These are phyloP conservation scores for Colletotrichum spinosum DNA, from an alignment of 2,329 filamentous ascomycete species.

Conservation along the genomic window DNA sequence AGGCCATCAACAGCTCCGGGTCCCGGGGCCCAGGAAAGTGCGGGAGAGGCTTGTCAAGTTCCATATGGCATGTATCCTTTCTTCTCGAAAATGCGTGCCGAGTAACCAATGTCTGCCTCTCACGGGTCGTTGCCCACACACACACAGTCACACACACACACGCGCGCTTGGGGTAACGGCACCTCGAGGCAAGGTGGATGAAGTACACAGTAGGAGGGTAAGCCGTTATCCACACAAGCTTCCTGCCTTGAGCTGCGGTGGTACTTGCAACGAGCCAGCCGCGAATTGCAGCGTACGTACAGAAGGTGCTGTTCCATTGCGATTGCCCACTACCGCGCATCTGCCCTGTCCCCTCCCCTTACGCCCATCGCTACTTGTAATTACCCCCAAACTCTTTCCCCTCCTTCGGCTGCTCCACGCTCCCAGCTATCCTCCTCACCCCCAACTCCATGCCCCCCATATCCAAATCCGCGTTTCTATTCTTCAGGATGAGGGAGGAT, in stretches of 20 bases:
- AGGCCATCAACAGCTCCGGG: background rate
- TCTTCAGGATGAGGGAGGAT: conserved; percentile 31
- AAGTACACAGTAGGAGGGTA: too few relatives aligned
- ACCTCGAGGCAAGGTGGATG: too few relatives aligned
- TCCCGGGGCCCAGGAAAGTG: conserved; percentile 14
- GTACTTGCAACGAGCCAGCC: too few relatives aligned
- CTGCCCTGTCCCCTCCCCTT: conserved; percentile 15
- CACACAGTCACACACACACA: too few relatives aligned
- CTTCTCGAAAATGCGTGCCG: too few relatives aligned
- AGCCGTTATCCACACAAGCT: too few relatives aligned
- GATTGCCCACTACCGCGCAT: background rate
- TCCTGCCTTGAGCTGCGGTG: too few relatives aligned
- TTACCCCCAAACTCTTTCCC: conserved; percentile 6
- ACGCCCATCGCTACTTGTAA: conserved; percentile 13
- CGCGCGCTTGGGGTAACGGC: too few relatives aligned
- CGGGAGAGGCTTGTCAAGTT: conserved; percentile 14
- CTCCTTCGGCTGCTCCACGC: background rate
- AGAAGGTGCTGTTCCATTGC: too few relatives aligned
- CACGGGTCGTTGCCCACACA: too few relatives aligned
- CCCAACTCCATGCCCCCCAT: conserved; percentile 10
- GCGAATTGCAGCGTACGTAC: too few relatives aligned
- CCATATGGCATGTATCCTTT: background rate
- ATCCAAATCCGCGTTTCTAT: conserved; percentile 26
- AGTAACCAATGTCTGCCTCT: too few relatives aligned
- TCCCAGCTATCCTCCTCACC: conserved; percentile 5